phyloP scores from a whole-genome alignment of 805 yeast genomes.

The Barnettozyma californica region DNA sequence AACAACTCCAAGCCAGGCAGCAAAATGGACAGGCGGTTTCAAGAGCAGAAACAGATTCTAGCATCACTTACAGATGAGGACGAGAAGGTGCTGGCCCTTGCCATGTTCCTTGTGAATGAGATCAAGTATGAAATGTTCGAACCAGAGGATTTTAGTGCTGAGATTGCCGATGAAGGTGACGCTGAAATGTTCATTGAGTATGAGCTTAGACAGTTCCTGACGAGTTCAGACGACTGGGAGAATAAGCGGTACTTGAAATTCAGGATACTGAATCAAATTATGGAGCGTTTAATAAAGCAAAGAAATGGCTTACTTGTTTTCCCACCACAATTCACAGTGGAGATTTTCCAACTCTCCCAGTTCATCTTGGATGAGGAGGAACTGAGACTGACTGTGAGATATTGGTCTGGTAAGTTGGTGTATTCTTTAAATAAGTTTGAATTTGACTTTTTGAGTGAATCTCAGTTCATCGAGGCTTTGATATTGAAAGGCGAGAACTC shows the following conservation, averaged over 20 bases:
- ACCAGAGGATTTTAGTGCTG: slow-evolving; percentile 2
- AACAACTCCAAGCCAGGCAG: slow-evolving; percentile 20
- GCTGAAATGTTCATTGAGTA: slow-evolving; percentile 15
- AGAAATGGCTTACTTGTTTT: slow-evolving; percentile 12
- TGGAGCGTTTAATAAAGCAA: slow-evolving; percentile 10
- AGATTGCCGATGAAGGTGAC: slow-evolving; percentile 1
- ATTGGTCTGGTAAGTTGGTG: slow-evolving; percentile 37
- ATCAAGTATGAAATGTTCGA: slow-evolving; percentile 12
- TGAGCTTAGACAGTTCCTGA: slow-evolving; percentile 12
- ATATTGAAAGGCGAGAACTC: slow-evolving; percentile 28
- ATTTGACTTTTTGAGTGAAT: slow-evolving; percentile 47
- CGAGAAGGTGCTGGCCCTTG: slow-evolving; percentile 12
- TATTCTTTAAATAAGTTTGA: slow-evolving; percentile 37
- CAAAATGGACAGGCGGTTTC: slow-evolving; percentile 17
- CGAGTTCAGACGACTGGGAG: slow-evolving; percentile 6
- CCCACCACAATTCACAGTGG: slow-evolving; percentile 29
- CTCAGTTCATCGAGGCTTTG: slow-evolving; percentile 42
- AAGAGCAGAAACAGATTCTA: slow-evolving; percentile 10
- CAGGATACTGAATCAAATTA: slow-evolving; percentile 11
- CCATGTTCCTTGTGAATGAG: slow-evolving; percentile 14
- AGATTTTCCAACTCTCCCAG: slow-evolving; percentile 38
- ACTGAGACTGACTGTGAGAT: slow-evolving; percentile 31
- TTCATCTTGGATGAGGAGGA: slow-evolving; percentile 30
- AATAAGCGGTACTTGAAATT: slow-evolving; percentile 14
- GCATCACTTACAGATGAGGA: slow-evolving; percentile 5